Percentiles rank a stretch among this genome's conserved stretches.
Conservation (phyloP, 2,329 filamentous ascomycete species). For the Calonectria pseudoturangicola region DNA sequence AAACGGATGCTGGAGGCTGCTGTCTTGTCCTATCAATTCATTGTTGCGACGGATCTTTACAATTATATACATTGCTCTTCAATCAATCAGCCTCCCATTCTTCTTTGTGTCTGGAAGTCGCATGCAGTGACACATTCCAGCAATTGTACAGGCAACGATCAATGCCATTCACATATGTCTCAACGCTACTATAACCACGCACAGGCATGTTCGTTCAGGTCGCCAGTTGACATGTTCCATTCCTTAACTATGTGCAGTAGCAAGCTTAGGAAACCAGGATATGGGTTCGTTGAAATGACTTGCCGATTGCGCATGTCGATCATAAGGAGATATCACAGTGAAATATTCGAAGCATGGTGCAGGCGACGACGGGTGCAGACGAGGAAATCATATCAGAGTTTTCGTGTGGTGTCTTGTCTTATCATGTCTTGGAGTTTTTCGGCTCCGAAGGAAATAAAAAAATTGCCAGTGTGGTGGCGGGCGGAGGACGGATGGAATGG, state of each 20-base stretch:
- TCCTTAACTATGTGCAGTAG: conserved; percentile 34
- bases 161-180: conserved; percentile 49
- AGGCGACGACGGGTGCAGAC: conserved; percentile 4
- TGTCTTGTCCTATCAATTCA: conserved; percentile 9
- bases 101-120: conserved; percentile 44
- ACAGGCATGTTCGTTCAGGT: conserved; percentile 45
- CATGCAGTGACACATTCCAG: conserved; percentile 60
- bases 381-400: not conserved
- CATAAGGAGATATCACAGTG: conserved; percentile 18
- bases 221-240: conserved; percentile 41
- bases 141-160: conserved; percentile 45
- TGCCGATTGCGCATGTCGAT: conserved; percentile 14
- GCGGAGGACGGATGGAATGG: conserved; percentile 11
- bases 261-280: not conserved
- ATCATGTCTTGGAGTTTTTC: not conserved
- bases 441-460: not conserved
- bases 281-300: not conserved
- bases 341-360: not conserved
- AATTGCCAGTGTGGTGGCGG: not conserved
- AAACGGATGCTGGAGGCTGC: conserved; percentile 21
- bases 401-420: not conserved
- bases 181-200: conserved; percentile 39
- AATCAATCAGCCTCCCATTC: conserved; percentile 10
- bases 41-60: conserved; percentile 29
- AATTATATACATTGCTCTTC: conserved; percentile 46